Evolutionary conservation across 1,139 yeast genomes (phyloP).

Genomic region (Zygosaccharomyces pseudobailii): DNA sequence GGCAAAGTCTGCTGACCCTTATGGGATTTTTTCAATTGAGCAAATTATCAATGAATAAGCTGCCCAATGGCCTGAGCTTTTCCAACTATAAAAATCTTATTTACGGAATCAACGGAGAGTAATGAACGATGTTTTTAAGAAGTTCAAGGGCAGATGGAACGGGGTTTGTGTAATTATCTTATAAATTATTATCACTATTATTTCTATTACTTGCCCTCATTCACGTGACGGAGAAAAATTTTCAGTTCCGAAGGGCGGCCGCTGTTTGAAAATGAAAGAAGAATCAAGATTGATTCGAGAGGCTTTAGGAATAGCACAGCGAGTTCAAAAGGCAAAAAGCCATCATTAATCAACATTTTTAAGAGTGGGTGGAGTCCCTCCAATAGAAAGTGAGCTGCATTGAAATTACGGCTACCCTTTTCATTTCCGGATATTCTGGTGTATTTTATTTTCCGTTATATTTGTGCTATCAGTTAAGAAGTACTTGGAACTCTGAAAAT

Average conservation of each 20-base stretch:
- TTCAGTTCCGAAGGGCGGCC: slow-evolving; percentile 10
- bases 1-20: slow-evolving; percentile 51
- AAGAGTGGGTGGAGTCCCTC: not conserved
- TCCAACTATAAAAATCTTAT: slow-evolving; percentile 45
- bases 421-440: not conserved
- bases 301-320: not conserved
- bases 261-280: not conserved
- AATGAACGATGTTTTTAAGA: not conserved
- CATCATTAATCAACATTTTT: not conserved
- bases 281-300: not conserved
- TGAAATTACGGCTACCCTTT: slow-evolving; percentile 4
- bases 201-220: not conserved
- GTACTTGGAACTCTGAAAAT: not conserved
- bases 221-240: slow-evolving; percentile 9
- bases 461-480: not conserved
- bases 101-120: slow-evolving; percentile 43
- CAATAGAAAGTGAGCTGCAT: slow-evolving; percentile 2
- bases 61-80: slow-evolving; percentile 37
- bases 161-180: not conserved
- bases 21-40: slow-evolving; percentile 52
- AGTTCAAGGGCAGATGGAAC: not conserved
- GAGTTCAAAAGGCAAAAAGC: not conserved
- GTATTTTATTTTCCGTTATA: not conserved
- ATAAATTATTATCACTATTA: not conserved
- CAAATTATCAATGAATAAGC: slow-evolving; percentile 37